Conservation (phyloP, 2,329 filamentous ascomycete genomes). For the Colletotrichum shisoi region DNA sequence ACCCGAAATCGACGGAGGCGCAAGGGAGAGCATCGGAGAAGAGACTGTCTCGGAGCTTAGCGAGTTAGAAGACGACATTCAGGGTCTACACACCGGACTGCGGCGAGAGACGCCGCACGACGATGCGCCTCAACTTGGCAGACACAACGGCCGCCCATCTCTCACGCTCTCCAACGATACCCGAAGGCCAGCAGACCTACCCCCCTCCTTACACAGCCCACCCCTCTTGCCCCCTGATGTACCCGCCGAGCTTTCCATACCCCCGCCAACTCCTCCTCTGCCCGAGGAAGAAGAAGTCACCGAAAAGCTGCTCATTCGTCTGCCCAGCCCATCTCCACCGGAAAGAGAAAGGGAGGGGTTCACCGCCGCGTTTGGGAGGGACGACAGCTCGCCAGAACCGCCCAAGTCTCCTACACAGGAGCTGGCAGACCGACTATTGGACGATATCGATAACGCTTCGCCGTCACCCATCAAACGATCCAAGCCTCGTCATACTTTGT, state of each 20-base stretch:
- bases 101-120: constrained; percentile 28
- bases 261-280: constrained; percentile 34
- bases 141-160: constrained; percentile 6
- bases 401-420: constrained; percentile 56
- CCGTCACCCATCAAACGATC: constrained; percentile 63
- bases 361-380: constrained; percentile 16
- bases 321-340: constrained; percentile 25
- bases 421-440: constrained; percentile 65
- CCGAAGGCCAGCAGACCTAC: background rate
- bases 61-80: constrained; percentile 60
- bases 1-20: constrained; percentile 31
- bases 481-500: constrained; percentile 63
- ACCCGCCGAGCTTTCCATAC: constrained; percentile 29
- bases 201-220: constrained; percentile 25
- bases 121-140: background rate
- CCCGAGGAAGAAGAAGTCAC: constrained; percentile 26
- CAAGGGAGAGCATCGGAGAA: constrained; percentile 38
- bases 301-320: constrained; percentile 4
- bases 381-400: constrained; percentile 36
- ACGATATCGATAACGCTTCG: constrained; percentile 62
- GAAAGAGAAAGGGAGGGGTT: constrained; percentile 24
- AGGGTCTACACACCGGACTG: constrained; percentile 15
- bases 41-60: constrained; percentile 60
- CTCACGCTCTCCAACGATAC: constrained; percentile 26
- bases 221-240: constrained; percentile 28